phyloP scores from a whole-genome alignment of 148 eudicot species.

The Limonium bicolor region DNA sequence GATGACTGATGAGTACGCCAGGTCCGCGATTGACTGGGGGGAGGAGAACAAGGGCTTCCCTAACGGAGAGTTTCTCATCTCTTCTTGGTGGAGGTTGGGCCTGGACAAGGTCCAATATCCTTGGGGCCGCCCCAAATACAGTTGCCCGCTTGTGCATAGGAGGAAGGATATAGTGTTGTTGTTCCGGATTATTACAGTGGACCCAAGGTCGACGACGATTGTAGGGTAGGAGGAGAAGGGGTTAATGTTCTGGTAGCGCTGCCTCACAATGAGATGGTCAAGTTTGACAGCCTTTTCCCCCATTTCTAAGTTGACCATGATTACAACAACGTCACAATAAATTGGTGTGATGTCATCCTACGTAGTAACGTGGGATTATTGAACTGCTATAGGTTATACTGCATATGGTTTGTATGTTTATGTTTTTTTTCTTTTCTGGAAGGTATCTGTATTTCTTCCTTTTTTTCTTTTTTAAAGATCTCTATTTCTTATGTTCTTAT shows the following conservation, averaged over 20 bases:
- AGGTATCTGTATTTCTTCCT: no score
- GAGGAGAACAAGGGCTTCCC: slow-evolving; percentile 72
- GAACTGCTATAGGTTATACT: no score
- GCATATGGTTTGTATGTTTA: no score
- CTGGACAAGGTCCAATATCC: slow-evolving; percentile 60
- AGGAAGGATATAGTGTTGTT: slow-evolving; percentile 77
- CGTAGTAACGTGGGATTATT: no score
- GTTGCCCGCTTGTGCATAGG: slow-evolving; percentile 72
- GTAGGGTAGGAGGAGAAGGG: slow-evolving; percentile 18
- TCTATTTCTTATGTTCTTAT: no score
- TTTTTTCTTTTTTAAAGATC: no score
- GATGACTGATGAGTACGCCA: slow-evolving; percentile 66
- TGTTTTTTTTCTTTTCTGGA: no score
- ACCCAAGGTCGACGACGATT: slow-evolving; percentile 4
- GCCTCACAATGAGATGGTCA: slow-evolving; percentile 60
- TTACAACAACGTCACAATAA: no score
- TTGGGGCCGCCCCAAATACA: slow-evolving; percentile 84
- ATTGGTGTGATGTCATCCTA: no score
- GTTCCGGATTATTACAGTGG: slow-evolving; percentile 34
- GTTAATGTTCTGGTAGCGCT: slow-evolving; percentile 77
- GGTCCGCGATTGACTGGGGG: slow-evolving; percentile 84
- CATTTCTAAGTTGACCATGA: no score
- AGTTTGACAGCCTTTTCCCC: slow-evolving; percentile 37
- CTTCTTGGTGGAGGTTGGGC: slow-evolving; percentile 98
- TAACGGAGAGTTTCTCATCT: slow-evolving; percentile 63